A percentile compares a stretch with the other conserved stretches of the same genome.
Evolutionary conservation across 257 asterid species (phyloP).

Genomic region (Agastache rugosa): DNA sequence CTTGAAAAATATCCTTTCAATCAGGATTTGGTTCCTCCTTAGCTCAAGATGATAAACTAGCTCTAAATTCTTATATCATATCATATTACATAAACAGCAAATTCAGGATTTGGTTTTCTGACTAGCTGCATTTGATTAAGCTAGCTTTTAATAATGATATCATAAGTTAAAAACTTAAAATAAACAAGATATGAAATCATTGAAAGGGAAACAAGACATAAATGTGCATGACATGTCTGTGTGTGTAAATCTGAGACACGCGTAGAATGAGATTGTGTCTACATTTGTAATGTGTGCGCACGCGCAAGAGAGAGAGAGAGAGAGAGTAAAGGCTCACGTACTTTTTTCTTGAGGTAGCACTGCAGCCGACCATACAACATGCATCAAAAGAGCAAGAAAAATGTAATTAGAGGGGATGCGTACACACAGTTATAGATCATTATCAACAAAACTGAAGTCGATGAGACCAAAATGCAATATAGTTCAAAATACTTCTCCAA

Average conservation of each 20-base stretch:
- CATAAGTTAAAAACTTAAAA: background rate
- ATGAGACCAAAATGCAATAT: conserved; percentile 3
- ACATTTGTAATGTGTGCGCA: background rate
- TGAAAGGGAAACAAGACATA: background rate
- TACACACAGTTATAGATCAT: conserved; percentile 30
- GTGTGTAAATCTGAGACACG: background rate
- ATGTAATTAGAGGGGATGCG: conserved; percentile 41
- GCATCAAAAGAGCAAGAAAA: conserved; percentile 52
- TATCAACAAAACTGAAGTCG: conserved; percentile 24
- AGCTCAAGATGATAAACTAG: conserved; percentile 17
- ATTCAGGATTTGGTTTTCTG: conserved; percentile 20
- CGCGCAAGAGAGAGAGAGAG: conserved; percentile 21
- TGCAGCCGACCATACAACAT: conserved; percentile 55
- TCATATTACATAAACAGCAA: background rate
- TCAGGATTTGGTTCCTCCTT: conserved; percentile 15
- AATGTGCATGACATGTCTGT: background rate
- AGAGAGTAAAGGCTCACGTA: conserved; percentile 48
- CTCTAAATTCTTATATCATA: conserved; percentile 12
- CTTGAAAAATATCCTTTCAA: conserved; percentile 6
- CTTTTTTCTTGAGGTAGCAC: conserved; percentile 96
- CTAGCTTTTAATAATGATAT: conserved; percentile 21
- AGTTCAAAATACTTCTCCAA: conserved; percentile 12
- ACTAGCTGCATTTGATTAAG: conserved; percentile 8
- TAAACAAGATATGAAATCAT: conserved; percentile 15
- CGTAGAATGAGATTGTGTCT: conserved; percentile 24